A percentile compares a stretch with the other conserved stretches of the same genome.
Conservation (phyloP, 306 rosid genomes). For the Quercus bicolor region DNA sequence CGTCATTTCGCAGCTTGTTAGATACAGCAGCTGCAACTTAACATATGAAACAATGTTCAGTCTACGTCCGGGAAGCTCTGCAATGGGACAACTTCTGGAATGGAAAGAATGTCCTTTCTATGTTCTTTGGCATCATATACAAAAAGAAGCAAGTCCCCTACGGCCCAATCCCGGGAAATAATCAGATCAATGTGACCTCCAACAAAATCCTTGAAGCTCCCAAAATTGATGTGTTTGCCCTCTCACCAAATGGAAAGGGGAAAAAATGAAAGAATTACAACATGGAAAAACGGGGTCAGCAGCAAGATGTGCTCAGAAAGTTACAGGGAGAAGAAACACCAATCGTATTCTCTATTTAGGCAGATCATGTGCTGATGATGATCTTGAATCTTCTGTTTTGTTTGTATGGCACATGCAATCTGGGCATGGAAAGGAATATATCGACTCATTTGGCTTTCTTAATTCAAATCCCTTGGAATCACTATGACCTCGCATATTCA, state of each 20-base stretch:
- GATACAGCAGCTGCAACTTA: constrained; percentile 40
- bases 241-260: constrained; percentile 36
- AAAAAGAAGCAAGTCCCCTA: constrained; percentile 42
- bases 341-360: constrained; percentile 21
- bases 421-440: constrained; percentile 95
- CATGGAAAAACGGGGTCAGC: constrained; percentile 42
- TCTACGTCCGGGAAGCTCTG: constrained; percentile 28
- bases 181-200: constrained; percentile 47
- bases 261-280: constrained; percentile 65
- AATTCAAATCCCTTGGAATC: constrained; percentile 91
- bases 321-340: constrained; percentile 36
- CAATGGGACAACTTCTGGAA: not conserved
- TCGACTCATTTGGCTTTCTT: constrained; percentile 84
- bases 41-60: constrained; percentile 26
- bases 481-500: constrained; percentile 76
- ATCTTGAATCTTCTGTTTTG: constrained; percentile 56
- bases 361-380: constrained; percentile 53
- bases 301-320: constrained; percentile 46
- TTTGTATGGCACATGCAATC: constrained; percentile 89
- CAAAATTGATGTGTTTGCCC: constrained; percentile 48
- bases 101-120: constrained; percentile 27
- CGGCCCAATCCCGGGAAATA: constrained; percentile 42
- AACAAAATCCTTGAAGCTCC: constrained; percentile 48
- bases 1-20: constrained; percentile 36
- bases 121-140: constrained; percentile 37